Evolutionary conservation across 202 grass and related monocot genomes (phyloP), one percentile per base, ranked within the genome.

Genomic region (Brachypodium distachyon): DNA sequence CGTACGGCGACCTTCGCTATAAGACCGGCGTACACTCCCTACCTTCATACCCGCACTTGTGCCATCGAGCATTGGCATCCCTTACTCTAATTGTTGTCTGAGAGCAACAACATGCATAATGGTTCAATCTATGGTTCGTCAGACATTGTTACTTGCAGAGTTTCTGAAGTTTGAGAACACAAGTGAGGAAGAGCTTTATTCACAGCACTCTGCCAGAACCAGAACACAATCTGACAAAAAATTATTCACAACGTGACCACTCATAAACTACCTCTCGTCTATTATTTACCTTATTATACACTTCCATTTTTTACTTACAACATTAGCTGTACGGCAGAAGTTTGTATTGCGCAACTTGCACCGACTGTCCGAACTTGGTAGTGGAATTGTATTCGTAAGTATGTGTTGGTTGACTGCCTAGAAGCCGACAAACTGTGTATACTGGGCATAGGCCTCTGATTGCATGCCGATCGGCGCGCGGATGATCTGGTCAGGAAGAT

Each of bases 391-490:
- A 31, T 39, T 61, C 10, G 1, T 23, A 31, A 17, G 9, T 70
- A 36, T 26, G 7, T 50, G 63, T 19, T 10, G 40, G 18, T 33
- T 31, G 42, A 4, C 37, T 3, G 53, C 82, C 40, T 96, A 99
- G 74, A 96, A 99, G 18, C 96, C 89, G 17, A 89, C 78, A 11
- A 85, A 37, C 32, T 99, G 89, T 0, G 96, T 95, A 49, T 99
- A 99, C 41, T 93, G 91, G 29, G 88, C 61, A 14, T 99, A 99
- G 19, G 96, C 89, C 75, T 99, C 83, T 0, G 91, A 90, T 62
- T 79, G 72, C 96, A 98, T 85, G 36, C 89, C 91, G 51, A 90
- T 98, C 4, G 91, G 95, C 43, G 95, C 95, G 12, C 87, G 89
- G 43, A 90, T 98, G 74, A 95, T 77, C 17, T 85, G 32, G 81